A percentile compares a stretch with the other conserved stretches of the same genome.
Evolutionary conservation across 1,139 yeast species (phyloP).

Genomic region (Saccharomycopsis crataegensis): DNA sequence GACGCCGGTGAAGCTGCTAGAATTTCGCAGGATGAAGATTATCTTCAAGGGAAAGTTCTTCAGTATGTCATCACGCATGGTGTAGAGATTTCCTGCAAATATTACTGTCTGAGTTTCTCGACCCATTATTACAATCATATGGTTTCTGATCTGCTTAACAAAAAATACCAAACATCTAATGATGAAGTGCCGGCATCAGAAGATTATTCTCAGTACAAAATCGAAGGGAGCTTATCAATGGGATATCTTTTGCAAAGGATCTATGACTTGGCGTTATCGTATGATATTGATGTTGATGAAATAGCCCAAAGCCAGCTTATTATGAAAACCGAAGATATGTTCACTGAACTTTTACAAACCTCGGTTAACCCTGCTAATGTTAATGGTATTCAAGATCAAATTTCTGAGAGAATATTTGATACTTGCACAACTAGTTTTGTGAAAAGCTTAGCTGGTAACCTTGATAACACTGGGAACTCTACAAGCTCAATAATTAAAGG

Average conservation of each 20-base stretch:
- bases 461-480: background rate
- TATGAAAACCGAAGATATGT: constrained; percentile 24
- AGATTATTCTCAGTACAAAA: background rate
- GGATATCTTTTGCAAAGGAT: constrained; percentile 21
- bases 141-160: constrained; percentile 14
- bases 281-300: constrained; percentile 50
- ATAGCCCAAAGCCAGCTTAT: constrained; percentile 31
- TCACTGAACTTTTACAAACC: constrained; percentile 21
- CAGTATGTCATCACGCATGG: constrained; percentile 40
- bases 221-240: background rate
- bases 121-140: constrained; percentile 21
- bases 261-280: constrained; percentile 48
- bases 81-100: constrained; percentile 34
- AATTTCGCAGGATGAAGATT: constrained; percentile 45
- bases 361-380: constrained; percentile 20
- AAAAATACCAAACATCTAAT: constrained; percentile 6
- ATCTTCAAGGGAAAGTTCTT: constrained; percentile 37
- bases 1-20: constrained; percentile 34
- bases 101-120: constrained; percentile 26
- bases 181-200: background rate
- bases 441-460: background rate
- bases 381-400: constrained; percentile 23
- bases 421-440: constrained; percentile 22
- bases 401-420: constrained; percentile 32
- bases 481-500: no score